Percentiles rank a stretch among this genome's conserved stretches.
phyloP scores from a whole-genome alignment of 2,329 filamentous ascomycete species.

The Beauveria pseudobassiana region DNA sequence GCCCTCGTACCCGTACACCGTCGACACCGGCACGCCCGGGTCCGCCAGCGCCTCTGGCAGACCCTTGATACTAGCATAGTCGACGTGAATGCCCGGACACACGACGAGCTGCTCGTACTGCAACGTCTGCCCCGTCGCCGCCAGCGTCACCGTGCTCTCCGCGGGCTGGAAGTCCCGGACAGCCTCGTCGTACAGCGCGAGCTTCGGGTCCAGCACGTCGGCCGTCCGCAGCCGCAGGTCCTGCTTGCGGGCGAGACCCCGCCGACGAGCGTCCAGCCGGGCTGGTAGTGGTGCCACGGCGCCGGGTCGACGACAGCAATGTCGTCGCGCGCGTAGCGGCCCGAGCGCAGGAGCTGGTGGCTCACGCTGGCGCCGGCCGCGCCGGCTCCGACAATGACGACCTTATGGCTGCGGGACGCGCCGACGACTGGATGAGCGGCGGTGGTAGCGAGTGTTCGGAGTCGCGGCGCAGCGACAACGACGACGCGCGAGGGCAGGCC shows the following conservation, averaged over 20 bases:
- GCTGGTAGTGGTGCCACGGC: slow-evolving; percentile 59
- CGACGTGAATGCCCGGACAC: slow-evolving; percentile 47
- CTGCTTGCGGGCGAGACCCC: slow-evolving; percentile 57
- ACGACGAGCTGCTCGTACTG: slow-evolving; percentile 60
- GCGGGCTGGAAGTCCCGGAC: slow-evolving; percentile 46
- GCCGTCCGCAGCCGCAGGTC: slow-evolving; percentile 45
- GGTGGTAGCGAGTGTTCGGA: not conserved
- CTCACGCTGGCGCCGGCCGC: slow-evolving; percentile 57
- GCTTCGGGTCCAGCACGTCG: slow-evolving; percentile 48
- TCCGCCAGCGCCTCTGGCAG: slow-evolving; percentile 48
- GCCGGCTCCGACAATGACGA: slow-evolving; percentile 61
- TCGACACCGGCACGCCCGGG: slow-evolving; percentile 40
- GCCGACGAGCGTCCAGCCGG: slow-evolving; percentile 62
- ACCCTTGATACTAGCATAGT: slow-evolving; percentile 45
- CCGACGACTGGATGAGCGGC: not conserved
- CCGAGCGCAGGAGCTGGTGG: slow-evolving; percentile 57
- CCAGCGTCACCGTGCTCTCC: slow-evolving; percentile 48
- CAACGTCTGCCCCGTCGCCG: slow-evolving; percentile 39
- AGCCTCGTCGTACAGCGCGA: slow-evolving; percentile 50
- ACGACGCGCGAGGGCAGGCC: not conserved
- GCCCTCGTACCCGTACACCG: slow-evolving; percentile 50
- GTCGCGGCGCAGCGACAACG: not conserved
- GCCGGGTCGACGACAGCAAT: slow-evolving; percentile 60
- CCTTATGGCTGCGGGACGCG: slow-evolving; percentile 40
- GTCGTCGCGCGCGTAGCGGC: slow-evolving; percentile 49